Percentiles rank a stretch among this genome's conserved stretches.
Conservation (phyloP, 495 filamentous ascomycete species). For the Penicillium fimorum region DNA sequence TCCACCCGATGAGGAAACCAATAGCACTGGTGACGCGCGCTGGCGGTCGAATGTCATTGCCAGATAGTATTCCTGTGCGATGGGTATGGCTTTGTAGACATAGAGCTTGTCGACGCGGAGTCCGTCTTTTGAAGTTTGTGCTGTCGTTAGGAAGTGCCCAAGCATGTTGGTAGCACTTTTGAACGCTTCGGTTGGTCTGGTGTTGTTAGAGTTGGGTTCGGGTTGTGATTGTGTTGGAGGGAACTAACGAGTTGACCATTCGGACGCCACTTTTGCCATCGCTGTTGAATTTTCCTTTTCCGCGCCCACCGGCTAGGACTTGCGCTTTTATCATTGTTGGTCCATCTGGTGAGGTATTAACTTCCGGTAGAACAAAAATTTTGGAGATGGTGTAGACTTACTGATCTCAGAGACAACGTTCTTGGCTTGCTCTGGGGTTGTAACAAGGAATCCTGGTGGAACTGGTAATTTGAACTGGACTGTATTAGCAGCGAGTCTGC, state of each 20-base stretch:
- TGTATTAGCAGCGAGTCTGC: conserved; percentile 6
- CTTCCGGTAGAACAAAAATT: background rate
- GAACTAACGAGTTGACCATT: conserved; percentile 27
- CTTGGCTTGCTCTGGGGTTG: conserved; percentile 23
- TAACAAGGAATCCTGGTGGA: conserved; percentile 27
- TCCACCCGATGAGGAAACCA: conserved; percentile 31
- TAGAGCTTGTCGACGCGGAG: conserved; percentile 36
- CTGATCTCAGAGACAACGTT: conserved; percentile 27
- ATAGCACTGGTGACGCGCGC: conserved; percentile 24
- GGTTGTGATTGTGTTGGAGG: background rate
- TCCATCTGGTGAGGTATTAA: conserved; percentile 16
- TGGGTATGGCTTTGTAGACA: conserved; percentile 31
- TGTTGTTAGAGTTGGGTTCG: background rate
- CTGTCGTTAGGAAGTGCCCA: conserved; percentile 31
- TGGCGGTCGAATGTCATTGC: conserved; percentile 37
- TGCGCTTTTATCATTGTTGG: conserved; percentile 35
- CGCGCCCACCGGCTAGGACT: conserved; percentile 33
- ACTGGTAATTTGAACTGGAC: conserved; percentile 31
- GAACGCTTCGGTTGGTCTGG: conserved; percentile 29
- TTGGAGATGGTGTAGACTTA: conserved; percentile 1
- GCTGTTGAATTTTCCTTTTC: conserved; percentile 32
- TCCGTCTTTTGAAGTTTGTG: conserved; percentile 30
- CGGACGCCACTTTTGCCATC: conserved; percentile 35
- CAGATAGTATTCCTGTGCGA: conserved; percentile 34
- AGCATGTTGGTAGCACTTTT: conserved; percentile 36